phyloP scores from a whole-genome alignment of 139 green algal genomes.

The Chlamydomonas incerta region DNA sequence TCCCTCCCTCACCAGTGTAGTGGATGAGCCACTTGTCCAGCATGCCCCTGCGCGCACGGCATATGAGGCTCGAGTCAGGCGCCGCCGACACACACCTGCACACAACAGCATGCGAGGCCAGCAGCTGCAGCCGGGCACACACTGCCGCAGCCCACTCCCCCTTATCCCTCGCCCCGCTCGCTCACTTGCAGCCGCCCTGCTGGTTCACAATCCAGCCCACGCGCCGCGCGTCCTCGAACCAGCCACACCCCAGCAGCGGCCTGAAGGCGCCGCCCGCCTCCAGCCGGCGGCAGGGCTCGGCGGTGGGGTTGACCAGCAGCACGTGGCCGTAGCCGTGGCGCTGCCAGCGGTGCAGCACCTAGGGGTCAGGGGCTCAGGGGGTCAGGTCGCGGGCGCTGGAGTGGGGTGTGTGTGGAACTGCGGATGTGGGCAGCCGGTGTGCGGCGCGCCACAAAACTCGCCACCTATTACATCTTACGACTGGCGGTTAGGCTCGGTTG shows the following conservation, averaged over 20 bases:
- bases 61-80: too few relatives aligned
- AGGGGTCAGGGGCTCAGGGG: not conserved
- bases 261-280: not conserved
- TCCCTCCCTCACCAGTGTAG: conserved; percentile 16
- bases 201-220: conserved; percentile 20
- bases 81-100: too few relatives aligned
- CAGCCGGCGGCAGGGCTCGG: not conserved
- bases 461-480: too few relatives aligned
- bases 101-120: too few relatives aligned
- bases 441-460: too few relatives aligned
- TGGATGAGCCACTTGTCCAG: conserved; percentile 37
- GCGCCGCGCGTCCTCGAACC: not conserved
- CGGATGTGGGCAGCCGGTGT: too few relatives aligned
- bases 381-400: too few relatives aligned
- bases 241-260: conserved; percentile 19
- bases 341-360: conserved; percentile 27
- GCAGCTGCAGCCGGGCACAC: too few relatives aligned
- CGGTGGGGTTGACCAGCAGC: not conserved
- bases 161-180: too few relatives aligned
- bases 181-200: not conserved
- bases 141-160: too few relatives aligned
- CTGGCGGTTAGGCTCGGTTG: too few relatives aligned
- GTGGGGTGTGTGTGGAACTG: not conserved
- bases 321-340: conserved; percentile 23
- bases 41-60: conserved; percentile 34